phyloP scores from a whole-genome alignment of 176 grass and related monocot genomes.

The Coix lacrymajobi region DNA sequence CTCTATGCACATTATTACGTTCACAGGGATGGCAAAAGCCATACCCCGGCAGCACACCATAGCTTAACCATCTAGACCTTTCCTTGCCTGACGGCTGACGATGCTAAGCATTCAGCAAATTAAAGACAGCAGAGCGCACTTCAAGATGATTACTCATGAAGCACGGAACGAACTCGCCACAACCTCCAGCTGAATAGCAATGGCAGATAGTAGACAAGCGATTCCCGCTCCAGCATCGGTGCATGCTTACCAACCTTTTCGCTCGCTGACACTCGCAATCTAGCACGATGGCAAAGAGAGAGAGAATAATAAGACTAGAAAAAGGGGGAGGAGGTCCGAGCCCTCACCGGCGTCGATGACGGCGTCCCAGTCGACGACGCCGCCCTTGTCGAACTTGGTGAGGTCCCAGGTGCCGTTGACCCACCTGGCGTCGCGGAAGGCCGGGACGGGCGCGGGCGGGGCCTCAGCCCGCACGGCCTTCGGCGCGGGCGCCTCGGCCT shows the following conservation, averaged over 20 bases:
- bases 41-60: not conserved
- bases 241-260: not conserved
- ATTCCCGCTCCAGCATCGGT: not conserved
- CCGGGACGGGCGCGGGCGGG: not conserved
- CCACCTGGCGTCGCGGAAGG: constrained; percentile 75
- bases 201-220: not conserved
- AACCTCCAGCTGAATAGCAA: not conserved
- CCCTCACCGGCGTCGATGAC: constrained; percentile 84
- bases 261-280: not conserved
- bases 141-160: not conserved
- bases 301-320: not conserved
- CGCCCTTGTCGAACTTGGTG: constrained; percentile 56
- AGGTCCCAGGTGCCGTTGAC: constrained; percentile 89
- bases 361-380: constrained; percentile 78
- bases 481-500: not conserved
- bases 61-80: not conserved
- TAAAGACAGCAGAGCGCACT: not conserved
- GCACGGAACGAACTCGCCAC: not conserved
- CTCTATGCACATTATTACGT: not conserved
- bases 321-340: not conserved
- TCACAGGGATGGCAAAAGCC: not conserved
- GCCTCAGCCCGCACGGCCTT: not conserved
- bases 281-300: not conserved
- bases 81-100: not conserved
- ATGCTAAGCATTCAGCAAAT: not conserved